Conservation (phyloP, 495 filamentous ascomycete genomes). For the Aspergillus heteromorphus region DNA sequence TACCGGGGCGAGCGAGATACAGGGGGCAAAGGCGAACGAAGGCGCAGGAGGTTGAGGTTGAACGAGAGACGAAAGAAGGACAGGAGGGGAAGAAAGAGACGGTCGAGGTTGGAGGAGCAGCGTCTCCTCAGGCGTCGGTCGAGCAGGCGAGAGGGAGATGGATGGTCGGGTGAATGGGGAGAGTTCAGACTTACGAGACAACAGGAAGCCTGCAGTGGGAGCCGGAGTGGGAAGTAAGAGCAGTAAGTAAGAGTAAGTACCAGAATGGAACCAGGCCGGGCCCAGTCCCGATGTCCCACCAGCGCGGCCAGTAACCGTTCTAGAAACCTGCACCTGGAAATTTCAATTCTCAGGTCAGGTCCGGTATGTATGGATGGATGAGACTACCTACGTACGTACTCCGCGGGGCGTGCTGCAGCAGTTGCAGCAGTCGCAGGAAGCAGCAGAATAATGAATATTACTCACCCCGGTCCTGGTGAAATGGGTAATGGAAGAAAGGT, state of each 20-base stretch:
- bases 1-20: not conserved
- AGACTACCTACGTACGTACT: not conserved
- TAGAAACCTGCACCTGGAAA: constrained; percentile 7
- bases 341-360: not conserved
- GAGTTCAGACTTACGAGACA: constrained; percentile 1
- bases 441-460: not conserved
- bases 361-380: not conserved
- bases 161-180: not conserved
- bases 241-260: constrained; percentile 1
- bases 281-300: constrained; percentile 15
- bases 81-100: constrained; percentile 17
- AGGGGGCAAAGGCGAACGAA: constrained; percentile 3
- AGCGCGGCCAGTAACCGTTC: constrained; percentile 7
- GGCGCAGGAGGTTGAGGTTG: constrained; percentile 2
- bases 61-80: constrained; percentile 10
- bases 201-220: constrained; percentile 5
- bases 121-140: not conserved
- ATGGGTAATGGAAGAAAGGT: not conserved
- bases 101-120: constrained; percentile 15
- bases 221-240: constrained; percentile 2
- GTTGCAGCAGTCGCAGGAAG: not conserved
- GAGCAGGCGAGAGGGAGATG: not conserved
- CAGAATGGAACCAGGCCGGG: constrained; percentile 11
- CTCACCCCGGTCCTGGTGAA: not conserved
- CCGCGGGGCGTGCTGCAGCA: not conserved